Percentiles rank a stretch among this genome's conserved stretches.
These are phyloP conservation scores for Tylopilus vinaceipallidus DNA, from an alignment of 768 basidiomycete genomes.

Conservation along the genomic window DNA sequence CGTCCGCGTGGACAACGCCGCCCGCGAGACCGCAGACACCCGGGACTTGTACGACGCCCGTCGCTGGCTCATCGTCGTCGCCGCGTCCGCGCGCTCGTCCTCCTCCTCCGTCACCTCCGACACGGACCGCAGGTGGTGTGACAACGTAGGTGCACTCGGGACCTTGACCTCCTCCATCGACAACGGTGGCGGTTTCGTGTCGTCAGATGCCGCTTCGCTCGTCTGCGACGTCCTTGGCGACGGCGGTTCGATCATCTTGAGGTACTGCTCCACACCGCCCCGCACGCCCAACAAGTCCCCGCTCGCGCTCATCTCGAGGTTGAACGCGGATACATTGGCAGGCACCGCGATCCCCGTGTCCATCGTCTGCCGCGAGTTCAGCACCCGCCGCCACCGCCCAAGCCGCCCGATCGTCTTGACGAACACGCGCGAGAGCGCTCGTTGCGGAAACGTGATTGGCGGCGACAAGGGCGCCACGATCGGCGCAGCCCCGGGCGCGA, in stretches of 20 bases:
- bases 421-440: conserved; percentile 68
- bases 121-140: conserved; percentile 29
- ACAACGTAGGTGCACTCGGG: background rate
- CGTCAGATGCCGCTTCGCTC: conserved; percentile 1
- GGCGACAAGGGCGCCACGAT: conserved; percentile 35
- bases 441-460: conserved; percentile 49
- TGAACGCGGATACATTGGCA: conserved; percentile 65
- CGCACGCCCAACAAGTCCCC: conserved; percentile 60
- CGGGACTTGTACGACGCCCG: conserved; percentile 24
- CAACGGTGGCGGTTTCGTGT: background rate
- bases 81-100: conserved; percentile 20
- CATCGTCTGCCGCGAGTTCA: conserved; percentile 47
- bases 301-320: conserved; percentile 59
- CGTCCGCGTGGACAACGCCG: conserved; percentile 25
- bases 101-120: conserved; percentile 34
- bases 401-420: conserved; percentile 81
- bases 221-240: conserved; percentile 19
- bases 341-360: conserved; percentile 36
- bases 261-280: conserved; percentile 65
- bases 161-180: conserved; percentile 10
- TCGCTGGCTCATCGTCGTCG: conserved; percentile 12
- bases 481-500: conserved; percentile 20
- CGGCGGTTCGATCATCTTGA: conserved; percentile 51
- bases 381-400: conserved; percentile 78
- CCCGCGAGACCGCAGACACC: conserved; percentile 19